Base-by-base conservation (phyloP, 768 basidiomycete genomes). In the Hericium erinaceus region DNA sequence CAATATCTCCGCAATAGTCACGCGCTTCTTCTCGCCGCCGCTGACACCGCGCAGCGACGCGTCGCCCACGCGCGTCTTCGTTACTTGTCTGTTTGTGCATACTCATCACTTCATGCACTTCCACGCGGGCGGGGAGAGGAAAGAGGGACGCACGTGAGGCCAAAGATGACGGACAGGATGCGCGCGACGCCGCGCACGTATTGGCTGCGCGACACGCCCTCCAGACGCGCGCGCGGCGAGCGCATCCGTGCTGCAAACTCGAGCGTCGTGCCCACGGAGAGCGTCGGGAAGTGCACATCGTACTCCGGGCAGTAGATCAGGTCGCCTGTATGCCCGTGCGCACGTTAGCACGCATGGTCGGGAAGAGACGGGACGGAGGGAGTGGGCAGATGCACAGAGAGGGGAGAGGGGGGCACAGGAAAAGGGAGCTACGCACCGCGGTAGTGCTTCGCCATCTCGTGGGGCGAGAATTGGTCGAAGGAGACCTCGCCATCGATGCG, bases 291-390 rank as follows among this genome's bases (percentile, higher is more conserved):
- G 67, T 92, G 91, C 1, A 89, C 75, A 65, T 95, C 91, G 63
- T 92, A 91, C 72, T 90, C 91, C 0, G 89, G 87, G 59, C 80
- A 85, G 67, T 90, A 92, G 56, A 81, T 80, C 1, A 90, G 84
- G 64, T 91, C 91, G 15, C 92, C 49, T 24, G 22, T 22, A 22
- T 22, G 22, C 22, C 22, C 24, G 18, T 50, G 12, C 7, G 40
- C 18, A 5, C 1, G 5, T 41, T 11, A 41, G 40, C 13, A 8
- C 28, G 22, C 22, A 22, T 22, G 22, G 22, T 22, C 22, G 22
- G 2, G 22, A 22, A 22, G 22, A 22, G 22, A 22, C 22, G 2
- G 22, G 22, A 22, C 1, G 22, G 22, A 22, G 22, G 28, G 40
- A 41, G 15, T 4, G 18, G 13, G 15, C 16, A 46, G 44, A 22